Base-by-base conservation (phyloP, 768 basidiomycete genomes). In the Termitomyces sp. region DNA sequence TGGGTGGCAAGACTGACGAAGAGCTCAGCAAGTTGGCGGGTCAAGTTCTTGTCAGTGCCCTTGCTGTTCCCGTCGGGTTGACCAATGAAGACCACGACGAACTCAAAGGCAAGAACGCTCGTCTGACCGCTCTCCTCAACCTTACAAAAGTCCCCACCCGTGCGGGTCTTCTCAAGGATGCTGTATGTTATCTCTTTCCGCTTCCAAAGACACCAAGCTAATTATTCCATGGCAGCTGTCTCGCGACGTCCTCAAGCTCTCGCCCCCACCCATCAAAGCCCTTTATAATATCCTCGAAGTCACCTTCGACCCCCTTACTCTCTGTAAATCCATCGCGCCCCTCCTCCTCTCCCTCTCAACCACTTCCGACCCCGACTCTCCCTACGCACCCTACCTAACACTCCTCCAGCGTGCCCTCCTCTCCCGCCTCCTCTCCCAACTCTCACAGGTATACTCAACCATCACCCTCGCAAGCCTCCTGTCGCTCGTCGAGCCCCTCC, bases 251-350 rank as follows among this genome's bases (percentile, higher is more conserved):
- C 82, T 98, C 60, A 87, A 84, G 65, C 82, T 93, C 45, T 86
- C 87, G 0, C 89, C 94, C 0, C 70, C 78, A 23, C 72, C 80
- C 3, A 80, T 98, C 67, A 88, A 87, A 67, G 74, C 81, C 23
- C 80, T 98, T 21, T 96, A 96, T 78, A 82, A 83, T 65, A 83
- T 94, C 50, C 85, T 99, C 62, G 94, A 97, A 73, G 88, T 89
- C 42, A 88, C 91, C 6, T 96, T 98, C 65, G 93, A 98, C 68
- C 96, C 96, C 0, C 82, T 96, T 60, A 86, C 84, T 0, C 86
- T 97, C 57, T 92, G 91, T 68, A 68, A 80, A 5, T 79, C 82
- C 59, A 85, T 93, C 43, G 85, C 90, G 3, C 91, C 94, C 10
- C 77, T 98, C 58, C 82, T 98, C 54, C 72, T 80, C 43, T 65